Evolutionary conservation across 164 flowering plant genomes (phyloP).

Genomic region (Macadamia tetraphylla): DNA sequence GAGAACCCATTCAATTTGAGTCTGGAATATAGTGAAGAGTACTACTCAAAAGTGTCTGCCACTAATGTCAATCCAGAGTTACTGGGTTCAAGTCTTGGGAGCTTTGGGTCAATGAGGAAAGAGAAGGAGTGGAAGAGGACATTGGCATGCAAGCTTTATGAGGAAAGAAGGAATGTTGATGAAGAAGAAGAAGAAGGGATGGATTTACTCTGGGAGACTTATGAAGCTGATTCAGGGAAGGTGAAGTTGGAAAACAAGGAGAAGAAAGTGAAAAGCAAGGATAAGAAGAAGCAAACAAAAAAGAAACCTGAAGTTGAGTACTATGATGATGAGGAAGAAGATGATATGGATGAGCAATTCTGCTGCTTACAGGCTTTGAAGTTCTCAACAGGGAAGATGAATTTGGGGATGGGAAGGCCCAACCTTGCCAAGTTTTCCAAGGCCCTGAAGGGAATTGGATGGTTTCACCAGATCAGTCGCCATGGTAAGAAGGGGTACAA

Average conservation of each 20-base stretch:
- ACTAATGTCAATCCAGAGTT: neutral
- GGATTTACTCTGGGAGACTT: slow-evolving; percentile 88
- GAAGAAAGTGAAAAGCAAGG: slow-evolving; percentile 15
- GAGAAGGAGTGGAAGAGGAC: slow-evolving; percentile 92
- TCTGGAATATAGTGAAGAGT: neutral
- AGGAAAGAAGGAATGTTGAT: slow-evolving; percentile 57
- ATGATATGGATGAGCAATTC: slow-evolving; percentile 31
- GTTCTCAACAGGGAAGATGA: slow-evolving; percentile 81
- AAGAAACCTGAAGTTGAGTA: slow-evolving; percentile 9
- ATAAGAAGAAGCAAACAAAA: slow-evolving; percentile 14
- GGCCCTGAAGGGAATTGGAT: slow-evolving; percentile 73
- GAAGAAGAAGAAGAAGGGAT: slow-evolving; percentile 61
- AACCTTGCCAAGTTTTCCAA: slow-evolving; percentile 59
- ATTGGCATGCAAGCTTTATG: slow-evolving; percentile 84
- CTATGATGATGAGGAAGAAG: slow-evolving; percentile 30
- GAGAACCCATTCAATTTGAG: neutral
- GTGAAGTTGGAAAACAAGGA: slow-evolving; percentile 10
- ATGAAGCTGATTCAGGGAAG: slow-evolving; percentile 42
- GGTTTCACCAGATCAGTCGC: slow-evolving; percentile 48
- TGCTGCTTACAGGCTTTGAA: slow-evolving; percentile 86
- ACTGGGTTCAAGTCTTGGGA: slow-evolving; percentile 20
- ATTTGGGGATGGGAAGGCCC: slow-evolving; percentile 67
- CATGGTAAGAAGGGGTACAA: slow-evolving; percentile 36
- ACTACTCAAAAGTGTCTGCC: slow-evolving; percentile 2
- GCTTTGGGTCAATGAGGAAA: slow-evolving; percentile 63